phyloP scores from a whole-genome alignment of 75 land plant species.

The Larix kaempferi region DNA sequence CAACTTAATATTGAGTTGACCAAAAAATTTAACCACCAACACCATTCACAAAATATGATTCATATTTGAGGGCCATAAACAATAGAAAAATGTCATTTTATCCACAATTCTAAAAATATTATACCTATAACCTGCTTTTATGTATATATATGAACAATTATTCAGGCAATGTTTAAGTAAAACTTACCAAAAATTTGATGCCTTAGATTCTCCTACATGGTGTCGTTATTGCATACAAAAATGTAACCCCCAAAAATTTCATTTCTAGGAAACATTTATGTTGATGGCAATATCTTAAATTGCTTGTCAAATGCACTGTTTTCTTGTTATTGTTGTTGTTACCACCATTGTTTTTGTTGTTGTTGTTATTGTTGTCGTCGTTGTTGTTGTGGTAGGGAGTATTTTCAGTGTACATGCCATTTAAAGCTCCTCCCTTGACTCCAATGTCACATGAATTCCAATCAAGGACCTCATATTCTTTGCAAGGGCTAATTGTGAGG shows the following conservation, averaged over 20 bases:
- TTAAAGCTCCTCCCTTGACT: conserved; percentile 26
- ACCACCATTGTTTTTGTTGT: conserved; percentile 13
- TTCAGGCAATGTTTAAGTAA: neutral
- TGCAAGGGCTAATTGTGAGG: conserved; percentile 60
- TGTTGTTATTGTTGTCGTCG: conserved; percentile 3
- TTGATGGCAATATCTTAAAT: conserved; percentile 83
- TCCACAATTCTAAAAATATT: too few relatives aligned
- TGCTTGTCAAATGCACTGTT: conserved; percentile 64
- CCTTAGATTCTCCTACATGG: conserved; percentile 97
- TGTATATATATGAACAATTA: neutral
- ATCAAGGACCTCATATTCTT: conserved; percentile 50
- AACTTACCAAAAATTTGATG: conserved; percentile 89
- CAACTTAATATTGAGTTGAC: too few relatives aligned
- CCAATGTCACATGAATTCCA: conserved; percentile 25
- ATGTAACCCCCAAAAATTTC: conserved; percentile 96
- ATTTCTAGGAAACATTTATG: conserved; percentile 89
- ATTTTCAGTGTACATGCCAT: conserved; percentile 43
- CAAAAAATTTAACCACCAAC: too few relatives aligned
- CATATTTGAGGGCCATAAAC: too few relatives aligned
- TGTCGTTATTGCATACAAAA: conserved; percentile 98
- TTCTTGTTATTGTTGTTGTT: conserved; percentile 23
- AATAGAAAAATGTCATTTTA: too few relatives aligned
- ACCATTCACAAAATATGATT: too few relatives aligned
- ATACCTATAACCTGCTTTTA: neutral
- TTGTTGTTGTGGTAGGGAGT: conserved; percentile 30